Percentiles rank a stretch among this genome's conserved stretches.
phyloP scores from a whole-genome alignment of 257 asterid genomes.

The Parsonsia alboflavescens region DNA sequence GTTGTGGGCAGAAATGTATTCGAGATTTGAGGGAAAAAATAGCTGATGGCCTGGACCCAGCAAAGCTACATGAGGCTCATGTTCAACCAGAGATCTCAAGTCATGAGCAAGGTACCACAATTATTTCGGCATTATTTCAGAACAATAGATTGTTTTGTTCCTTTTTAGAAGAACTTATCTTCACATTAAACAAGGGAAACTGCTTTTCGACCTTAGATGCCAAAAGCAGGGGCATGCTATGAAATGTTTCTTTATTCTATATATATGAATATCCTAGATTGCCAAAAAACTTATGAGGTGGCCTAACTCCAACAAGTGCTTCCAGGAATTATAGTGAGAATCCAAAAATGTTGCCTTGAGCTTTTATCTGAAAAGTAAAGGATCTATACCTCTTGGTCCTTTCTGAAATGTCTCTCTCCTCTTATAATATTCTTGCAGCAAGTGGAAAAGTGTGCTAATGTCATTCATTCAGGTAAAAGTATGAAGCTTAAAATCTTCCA shows the following conservation, averaged over 20 bases:
- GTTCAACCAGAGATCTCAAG: conserved; percentile 35
- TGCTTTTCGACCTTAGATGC: too few relatives aligned
- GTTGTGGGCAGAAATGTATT: conserved; percentile 39
- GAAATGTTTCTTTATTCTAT: too few relatives aligned
- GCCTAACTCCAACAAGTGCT: neutral
- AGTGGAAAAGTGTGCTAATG: neutral
- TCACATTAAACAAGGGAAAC: neutral
- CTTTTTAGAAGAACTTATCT: neutral
- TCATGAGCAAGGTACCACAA: conserved; percentile 49
- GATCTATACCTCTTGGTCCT: neutral
- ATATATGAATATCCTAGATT: neutral
- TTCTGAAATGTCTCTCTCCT: neutral
- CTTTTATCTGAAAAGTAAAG: neutral
- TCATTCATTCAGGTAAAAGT: neutral
- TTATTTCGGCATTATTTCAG: neutral
- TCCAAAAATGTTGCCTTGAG: neutral
- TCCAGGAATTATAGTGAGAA: neutral
- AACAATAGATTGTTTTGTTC: neutral
- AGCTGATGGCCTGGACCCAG: conserved; percentile 59
- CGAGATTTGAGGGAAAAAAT: conserved; percentile 58
- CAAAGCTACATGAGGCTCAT: conserved; percentile 57
- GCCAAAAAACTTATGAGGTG: neutral
- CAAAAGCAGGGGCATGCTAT: too few relatives aligned
- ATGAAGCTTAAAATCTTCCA: neutral
- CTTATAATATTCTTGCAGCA: neutral